Base-by-base conservation (phyloP, 495 filamentous ascomycete genomes). In the Rhypophila decipiens region DNA sequence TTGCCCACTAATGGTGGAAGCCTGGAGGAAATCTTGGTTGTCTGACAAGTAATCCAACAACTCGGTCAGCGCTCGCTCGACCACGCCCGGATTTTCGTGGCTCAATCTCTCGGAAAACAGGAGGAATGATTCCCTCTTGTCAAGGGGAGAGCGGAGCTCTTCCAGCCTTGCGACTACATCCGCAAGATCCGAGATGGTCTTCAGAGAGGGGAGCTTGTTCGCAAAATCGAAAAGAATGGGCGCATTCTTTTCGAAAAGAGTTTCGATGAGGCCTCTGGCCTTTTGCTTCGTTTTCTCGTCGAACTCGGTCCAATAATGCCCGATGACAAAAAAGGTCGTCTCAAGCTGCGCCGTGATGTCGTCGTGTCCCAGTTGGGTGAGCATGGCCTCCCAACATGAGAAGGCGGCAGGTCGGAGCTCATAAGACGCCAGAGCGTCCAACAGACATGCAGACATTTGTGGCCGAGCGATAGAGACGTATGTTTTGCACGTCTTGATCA, bases 371-470 rank as follows among this genome's bases (percentile, higher is more conserved):
- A 96, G 68, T 35, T 79, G 77, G 23, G 64, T 76, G 21, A 97
- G 75, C 68, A 97, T 80, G 12, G 80, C 69, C 34, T 78, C 77
- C 93, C 94, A 99, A 41, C 87, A 86, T 10, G 76, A 77, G 61
- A 97, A 90, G 2, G 88, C 86, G 44, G 80, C 73, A 49, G 87
- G 75, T 42, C 87, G 79, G 20, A 97, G 73, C 20, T 84, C 78
- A 33, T 80, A 72, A 13, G 80, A 79, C 17, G 83, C 75, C 46
- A 97, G 73, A 0, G 90, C 89, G 18, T 88, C 87, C 51, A 93
- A 84, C 13, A 96, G 73, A 60, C 86, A 96, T 13, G 93, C 88
- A 44, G 86, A 86, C 40, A 96, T 87, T 83, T 93, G 93, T 39
- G 94, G 88, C 31, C 95, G 72, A 24, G 88, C 91, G 60, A 83